These are phyloP conservation scores for Cytospora paraplurivora DNA, from an alignment of 2,329 filamentous ascomycete species.

Conservation along the genomic window DNA sequence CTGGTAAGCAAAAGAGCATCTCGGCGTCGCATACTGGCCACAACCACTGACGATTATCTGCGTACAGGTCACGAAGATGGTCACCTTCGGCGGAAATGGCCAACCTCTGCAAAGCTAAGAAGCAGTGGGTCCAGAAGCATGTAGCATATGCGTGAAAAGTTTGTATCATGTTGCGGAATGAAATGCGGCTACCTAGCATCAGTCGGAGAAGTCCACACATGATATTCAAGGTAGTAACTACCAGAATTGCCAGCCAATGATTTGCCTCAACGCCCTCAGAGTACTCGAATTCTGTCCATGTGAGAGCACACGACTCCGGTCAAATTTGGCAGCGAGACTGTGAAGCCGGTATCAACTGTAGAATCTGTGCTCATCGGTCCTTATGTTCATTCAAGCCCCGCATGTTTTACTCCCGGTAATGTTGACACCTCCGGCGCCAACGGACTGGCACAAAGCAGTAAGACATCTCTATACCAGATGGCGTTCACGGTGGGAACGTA, in stretches of 20 bases:
- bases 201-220: not conserved
- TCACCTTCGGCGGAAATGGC: slow-evolving; percentile 58
- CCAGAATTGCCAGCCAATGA: not conserved
- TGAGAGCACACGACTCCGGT: not conserved
- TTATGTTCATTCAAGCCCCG: too few relatives aligned
- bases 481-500: not conserved
- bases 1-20: slow-evolving; percentile 15
- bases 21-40: not conserved
- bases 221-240: not conserved
- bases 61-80: slow-evolving; percentile 66
- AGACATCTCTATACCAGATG: not conserved
- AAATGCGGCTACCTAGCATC: not conserved
- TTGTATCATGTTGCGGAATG: not conserved
- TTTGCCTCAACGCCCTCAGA: not conserved
- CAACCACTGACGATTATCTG: slow-evolving; percentile 1
- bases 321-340: not conserved
- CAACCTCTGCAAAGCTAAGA: slow-evolving; percentile 54
- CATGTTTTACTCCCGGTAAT: too few relatives aligned
- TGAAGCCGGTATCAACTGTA: not conserved
- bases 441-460: not conserved
- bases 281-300: not conserved
- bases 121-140: not conserved
- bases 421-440: not conserved
- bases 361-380: too few relatives aligned
- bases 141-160: not conserved